Conservation (phyloP, 768 basidiomycete genomes). For the Royoungia palumana region DNA sequence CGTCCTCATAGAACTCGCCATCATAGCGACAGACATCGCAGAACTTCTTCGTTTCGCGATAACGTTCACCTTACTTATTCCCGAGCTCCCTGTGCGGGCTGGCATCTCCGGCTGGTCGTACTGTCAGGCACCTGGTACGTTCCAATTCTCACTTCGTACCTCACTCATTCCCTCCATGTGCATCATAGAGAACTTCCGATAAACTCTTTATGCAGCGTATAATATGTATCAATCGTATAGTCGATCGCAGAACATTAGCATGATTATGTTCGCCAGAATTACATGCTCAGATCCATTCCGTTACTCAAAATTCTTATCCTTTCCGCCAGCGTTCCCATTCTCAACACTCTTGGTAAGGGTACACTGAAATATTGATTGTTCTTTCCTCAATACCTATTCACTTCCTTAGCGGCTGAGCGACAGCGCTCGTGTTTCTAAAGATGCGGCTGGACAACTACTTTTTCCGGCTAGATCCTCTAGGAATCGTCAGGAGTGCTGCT, state of each 20-base stretch:
- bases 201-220: too few species aligned
- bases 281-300: too few species aligned
- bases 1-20: slow-evolving; percentile 45
- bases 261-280: too few species aligned
- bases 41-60: slow-evolving; percentile 62
- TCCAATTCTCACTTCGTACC: neutral
- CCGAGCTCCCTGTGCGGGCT: slow-evolving; percentile 45
- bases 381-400: neutral
- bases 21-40: slow-evolving; percentile 56
- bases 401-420: slow-evolving; percentile 31
- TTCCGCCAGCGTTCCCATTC: slow-evolving; percentile 34
- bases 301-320: slow-evolving; percentile 36
- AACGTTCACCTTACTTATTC: slow-evolving; percentile 51
- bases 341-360: slow-evolving; percentile 38
- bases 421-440: slow-evolving; percentile 46
- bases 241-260: too few species aligned
- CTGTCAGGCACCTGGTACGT: slow-evolving; percentile 34
- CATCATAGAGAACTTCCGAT: too few species aligned
- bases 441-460: slow-evolving; percentile 49
- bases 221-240: too few species aligned
- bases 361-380: neutral
- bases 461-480: slow-evolving; percentile 47
- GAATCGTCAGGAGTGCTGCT: slow-evolving; percentile 32
- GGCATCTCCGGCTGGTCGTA: slow-evolving; percentile 35
- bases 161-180: slow-evolving; percentile 19